Evolutionary conservation across 208 protist genomes (phyloP).

Genomic region (Leishmania amazonensis): DNA sequence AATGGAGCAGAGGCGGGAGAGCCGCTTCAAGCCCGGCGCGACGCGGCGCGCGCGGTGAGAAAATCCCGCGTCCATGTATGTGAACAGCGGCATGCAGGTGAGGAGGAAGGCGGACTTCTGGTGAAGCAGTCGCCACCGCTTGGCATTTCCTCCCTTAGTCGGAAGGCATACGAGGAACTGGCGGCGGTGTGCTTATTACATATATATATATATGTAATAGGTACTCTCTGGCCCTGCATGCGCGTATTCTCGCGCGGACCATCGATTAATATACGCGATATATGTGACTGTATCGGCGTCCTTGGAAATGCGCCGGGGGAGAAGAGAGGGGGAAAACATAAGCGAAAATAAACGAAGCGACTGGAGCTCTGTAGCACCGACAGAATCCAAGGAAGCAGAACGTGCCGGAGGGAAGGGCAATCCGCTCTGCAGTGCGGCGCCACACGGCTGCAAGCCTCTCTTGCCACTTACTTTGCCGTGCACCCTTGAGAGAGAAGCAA

Average conservation of each 20-base stretch:
- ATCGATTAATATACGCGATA: background rate
- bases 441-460: background rate
- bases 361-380: background rate
- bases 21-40: constrained; percentile 73
- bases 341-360: background rate
- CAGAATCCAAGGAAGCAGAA: background rate
- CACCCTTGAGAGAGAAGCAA: background rate
- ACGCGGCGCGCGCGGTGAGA: constrained; percentile 44
- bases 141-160: background rate
- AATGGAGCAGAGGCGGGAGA: constrained; percentile 64
- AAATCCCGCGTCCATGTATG: background rate
- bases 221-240: background rate
- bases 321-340: background rate
- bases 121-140: background rate
- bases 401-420: background rate
- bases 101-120: background rate
- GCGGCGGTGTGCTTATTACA: too few relatives aligned
- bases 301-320: too few relatives aligned
- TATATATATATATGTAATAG: too few relatives aligned
- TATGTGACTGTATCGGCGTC: background rate
- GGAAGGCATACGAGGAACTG: too few relatives aligned
- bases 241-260: background rate
- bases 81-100: background rate
- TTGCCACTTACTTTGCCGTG: background rate
- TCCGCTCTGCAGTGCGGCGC: too few relatives aligned